Percentiles rank a stretch among this genome's conserved stretches.
Conservation (phyloP, 306 rosid genomes). For the Trichosanthes cucumerina region DNA sequence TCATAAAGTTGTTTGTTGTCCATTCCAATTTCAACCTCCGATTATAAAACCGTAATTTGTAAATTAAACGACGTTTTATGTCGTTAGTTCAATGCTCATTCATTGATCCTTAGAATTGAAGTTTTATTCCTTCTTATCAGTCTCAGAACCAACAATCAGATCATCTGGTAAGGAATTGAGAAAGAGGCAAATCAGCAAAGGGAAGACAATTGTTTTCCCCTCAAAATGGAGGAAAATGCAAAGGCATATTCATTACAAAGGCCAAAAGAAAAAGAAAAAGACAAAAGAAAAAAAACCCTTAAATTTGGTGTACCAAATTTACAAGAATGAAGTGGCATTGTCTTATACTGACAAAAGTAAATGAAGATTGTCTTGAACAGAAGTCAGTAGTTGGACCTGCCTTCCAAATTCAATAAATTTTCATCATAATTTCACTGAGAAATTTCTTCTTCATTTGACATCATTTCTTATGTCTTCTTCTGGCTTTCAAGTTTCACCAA, state of each 20-base stretch:
- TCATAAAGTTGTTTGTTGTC: not conserved
- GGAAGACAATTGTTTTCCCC: not conserved
- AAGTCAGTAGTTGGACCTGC: conserved; percentile 5
- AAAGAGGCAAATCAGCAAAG: not conserved
- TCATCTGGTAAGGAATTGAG: not conserved
- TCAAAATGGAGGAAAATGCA: not conserved
- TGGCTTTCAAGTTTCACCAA: not conserved
- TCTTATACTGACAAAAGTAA: not conserved
- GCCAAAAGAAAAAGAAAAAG: not conserved
- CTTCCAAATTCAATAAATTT: conserved; percentile 3
- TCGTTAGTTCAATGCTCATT: not conserved
- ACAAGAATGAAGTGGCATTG: not conserved
- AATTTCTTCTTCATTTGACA: not conserved
- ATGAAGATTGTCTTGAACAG: not conserved
- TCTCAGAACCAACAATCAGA: not conserved
- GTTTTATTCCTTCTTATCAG: not conserved
- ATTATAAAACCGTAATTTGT: not conserved
- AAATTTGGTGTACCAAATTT: conserved; percentile 8
- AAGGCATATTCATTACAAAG: not conserved
- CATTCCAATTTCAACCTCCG: not conserved
- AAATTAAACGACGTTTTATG: not conserved
- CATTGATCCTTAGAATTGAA: not conserved
- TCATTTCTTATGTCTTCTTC: not conserved
- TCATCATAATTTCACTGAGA: not conserved
- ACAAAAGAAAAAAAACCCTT: not conserved